Base-by-base conservation (phyloP, 345 rosid genomes). In the Ailanthus altissimus region DNA sequence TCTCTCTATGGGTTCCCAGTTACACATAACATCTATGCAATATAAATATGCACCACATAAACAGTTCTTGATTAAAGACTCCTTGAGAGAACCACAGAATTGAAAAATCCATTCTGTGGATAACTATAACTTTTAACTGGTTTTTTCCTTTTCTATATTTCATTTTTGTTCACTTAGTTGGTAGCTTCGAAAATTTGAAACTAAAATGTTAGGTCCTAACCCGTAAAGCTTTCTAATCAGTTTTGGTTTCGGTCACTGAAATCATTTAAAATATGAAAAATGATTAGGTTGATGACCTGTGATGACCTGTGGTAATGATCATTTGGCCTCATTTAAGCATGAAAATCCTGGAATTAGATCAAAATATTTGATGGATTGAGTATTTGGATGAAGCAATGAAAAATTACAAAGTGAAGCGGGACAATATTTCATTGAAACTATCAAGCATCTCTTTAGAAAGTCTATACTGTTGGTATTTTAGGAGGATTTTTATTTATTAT, bases 41-140 rank as follows among this genome's bases (percentile, higher is more conserved):
- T 40, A 38, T 38, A 10, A 45, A 16, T 16, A 21, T 4, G 12
- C 45, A 7, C 20, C 21, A 32, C 13, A 6, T 20, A 36, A 45
- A 62, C 14, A 63, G 71, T 8, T 38, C 10, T 20, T 51, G 18
- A 36, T 10, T 50, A 5, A 32, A 20, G 6, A 40, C 8, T 62
- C 67, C 67, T 62, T 36, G 15, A 9, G 60, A 32, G 73, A 70
- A 70, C 23, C 58, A 10, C 21, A 32, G 50, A 54, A 54, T 56
- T n/a, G 15, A 26, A 20, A 6, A 38, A 25, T 54, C 47, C n/a
- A 54, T 56, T 71, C 23, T 6, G 4, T 63, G 67, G 20, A 59
- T 28, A 25, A 16, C 9, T 6, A 10, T 23, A n/a, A 26, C 20
- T 1, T 58, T 72, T 36, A 58, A 57, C 15, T 40, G 8, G 54